Evolutionary conservation across 2,329 filamentous ascomycete species (phyloP), one percentile per base, ranked within the genome.

Genomic region (Botrytis aclada): DNA sequence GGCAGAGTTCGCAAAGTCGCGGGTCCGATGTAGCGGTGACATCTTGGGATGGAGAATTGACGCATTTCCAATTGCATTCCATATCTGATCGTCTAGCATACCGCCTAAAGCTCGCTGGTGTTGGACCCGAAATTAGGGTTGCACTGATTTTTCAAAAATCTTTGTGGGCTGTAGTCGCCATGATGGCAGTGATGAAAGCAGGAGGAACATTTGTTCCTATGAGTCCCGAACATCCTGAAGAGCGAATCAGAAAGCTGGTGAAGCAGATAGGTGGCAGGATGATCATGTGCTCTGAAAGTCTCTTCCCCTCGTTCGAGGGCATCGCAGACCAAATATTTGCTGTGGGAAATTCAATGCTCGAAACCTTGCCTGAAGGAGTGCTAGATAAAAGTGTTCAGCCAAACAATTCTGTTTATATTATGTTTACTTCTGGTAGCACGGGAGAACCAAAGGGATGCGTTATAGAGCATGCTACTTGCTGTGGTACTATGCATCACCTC

Each of bases 141-240:
- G 74, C 77, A 43, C 22, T 77, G 10, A 73, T 71, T n/a, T 77
- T 77, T 41, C 70, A 76, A 1, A 78, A 78, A 58, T 78, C 77
- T 37, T 41, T 64, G 12, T 79, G 74, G 58, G 74, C 75, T 32
- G 64, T 79, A 34, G 72, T 81, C 25, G 75, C 78, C 8, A 79
- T 80, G 76, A 56, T 81, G 16, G 77, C 74, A 58, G 74, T 80
- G 29, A 60, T 80, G 29, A 78, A 78, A 60, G 72, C 77, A 22
- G 80, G 80, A 16, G 78, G 73, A 43, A 77, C 72, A 9, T 79
- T 79, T 37, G 78, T 81, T 32, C 76, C 79, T 22, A 71, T 82
- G n/a, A 78, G 81, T 62, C 72, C 74, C 1, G 43, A 32, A 16
- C 66, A 73, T 37, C 73, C 76, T 45, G 47, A 58, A 29, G 41